Conservation (phyloP, 2,329 filamentous ascomycete species). For the Calonectria montana region DNA sequence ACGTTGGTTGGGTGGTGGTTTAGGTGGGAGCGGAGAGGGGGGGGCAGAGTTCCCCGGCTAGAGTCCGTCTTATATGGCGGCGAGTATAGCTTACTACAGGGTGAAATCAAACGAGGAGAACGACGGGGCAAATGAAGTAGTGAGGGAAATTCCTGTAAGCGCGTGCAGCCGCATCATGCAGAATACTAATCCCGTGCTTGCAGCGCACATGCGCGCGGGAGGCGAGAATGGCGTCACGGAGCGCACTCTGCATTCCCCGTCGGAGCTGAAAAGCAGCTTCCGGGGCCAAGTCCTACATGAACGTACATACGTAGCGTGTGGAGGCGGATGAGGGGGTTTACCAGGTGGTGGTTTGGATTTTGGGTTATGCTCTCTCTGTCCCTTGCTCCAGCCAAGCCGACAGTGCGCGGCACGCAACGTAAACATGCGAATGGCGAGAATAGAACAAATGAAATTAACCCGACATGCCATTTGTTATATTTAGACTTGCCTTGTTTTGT, state of each 20-base stretch:
- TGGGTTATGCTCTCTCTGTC: not conserved
- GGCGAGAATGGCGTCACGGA: conserved; percentile 33
- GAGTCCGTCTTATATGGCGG: conserved; percentile 1
- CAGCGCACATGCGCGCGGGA: conserved; percentile 24
- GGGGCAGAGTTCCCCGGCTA: not conserved
- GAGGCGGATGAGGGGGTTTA: not conserved
- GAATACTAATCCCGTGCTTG: conserved; percentile 7
- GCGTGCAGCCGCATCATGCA: conserved; percentile 8
- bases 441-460: not conserved
- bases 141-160: conserved; percentile 12
- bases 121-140: not conserved
- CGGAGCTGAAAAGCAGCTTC: conserved; percentile 34
- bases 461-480: not conserved
- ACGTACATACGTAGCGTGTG: conserved; percentile 17
- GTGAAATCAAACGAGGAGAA: not conserved
- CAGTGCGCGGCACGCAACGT: not conserved
- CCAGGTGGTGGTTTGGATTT: not conserved
- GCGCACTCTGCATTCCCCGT: conserved; percentile 27
- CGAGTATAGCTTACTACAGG: conserved; percentile 6
- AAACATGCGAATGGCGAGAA: not conserved
- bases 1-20: not conserved
- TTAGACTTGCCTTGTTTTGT: not conserved
- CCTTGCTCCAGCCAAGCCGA: not conserved
- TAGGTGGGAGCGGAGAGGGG: not conserved
- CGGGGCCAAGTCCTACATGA: conserved; percentile 28